phyloP scores from a whole-genome alignment of 1,284 basidiomycete genomes.

The Tremellales sp. region DNA sequence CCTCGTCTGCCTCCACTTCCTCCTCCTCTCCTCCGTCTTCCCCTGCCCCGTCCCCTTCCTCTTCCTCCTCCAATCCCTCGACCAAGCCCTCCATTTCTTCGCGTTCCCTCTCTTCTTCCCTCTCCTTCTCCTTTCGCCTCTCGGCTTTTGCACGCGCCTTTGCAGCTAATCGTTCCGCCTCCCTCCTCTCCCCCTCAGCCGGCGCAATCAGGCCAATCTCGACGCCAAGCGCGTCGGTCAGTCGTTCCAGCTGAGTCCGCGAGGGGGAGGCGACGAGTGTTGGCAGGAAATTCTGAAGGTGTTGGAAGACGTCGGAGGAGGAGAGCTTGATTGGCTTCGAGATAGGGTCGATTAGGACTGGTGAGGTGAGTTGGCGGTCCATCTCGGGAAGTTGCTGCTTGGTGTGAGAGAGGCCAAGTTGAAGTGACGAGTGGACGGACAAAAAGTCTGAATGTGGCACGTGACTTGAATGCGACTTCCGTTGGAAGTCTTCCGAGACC shows the following conservation, averaged over 20 bases:
- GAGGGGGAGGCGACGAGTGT: constrained; percentile 26
- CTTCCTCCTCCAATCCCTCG: constrained; percentile 23
- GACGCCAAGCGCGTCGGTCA: constrained; percentile 46
- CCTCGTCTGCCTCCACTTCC: constrained; percentile 23
- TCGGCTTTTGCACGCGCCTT: constrained; percentile 21
- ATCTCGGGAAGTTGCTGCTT: too few species aligned
- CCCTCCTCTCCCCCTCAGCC: constrained; percentile 33
- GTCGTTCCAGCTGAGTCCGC: constrained; percentile 44
- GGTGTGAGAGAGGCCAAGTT: too few species aligned
- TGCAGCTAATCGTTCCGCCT: constrained; percentile 29
- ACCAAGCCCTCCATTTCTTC: constrained; percentile 15
- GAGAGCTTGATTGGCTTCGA: constrained; percentile 27
- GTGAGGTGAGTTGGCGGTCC: constrained; percentile 45
- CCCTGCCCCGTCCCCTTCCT: constrained; percentile 23
- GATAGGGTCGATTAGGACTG: constrained; percentile 37
- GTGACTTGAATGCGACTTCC: too few species aligned
- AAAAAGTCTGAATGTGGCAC: too few species aligned
- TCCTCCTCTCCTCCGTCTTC: constrained; percentile 27
- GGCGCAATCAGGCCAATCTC: constrained; percentile 37
- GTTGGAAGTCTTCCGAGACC: too few species aligned
- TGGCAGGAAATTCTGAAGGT: constrained; percentile 32
- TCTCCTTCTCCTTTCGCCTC: constrained; percentile 22
- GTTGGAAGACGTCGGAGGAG: constrained; percentile 25
- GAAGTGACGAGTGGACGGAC: too few species aligned
- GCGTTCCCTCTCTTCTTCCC: constrained; percentile 24